Conservation (phyloP, 768 basidiomycete genomes). For the Mycena vulgaris region DNA sequence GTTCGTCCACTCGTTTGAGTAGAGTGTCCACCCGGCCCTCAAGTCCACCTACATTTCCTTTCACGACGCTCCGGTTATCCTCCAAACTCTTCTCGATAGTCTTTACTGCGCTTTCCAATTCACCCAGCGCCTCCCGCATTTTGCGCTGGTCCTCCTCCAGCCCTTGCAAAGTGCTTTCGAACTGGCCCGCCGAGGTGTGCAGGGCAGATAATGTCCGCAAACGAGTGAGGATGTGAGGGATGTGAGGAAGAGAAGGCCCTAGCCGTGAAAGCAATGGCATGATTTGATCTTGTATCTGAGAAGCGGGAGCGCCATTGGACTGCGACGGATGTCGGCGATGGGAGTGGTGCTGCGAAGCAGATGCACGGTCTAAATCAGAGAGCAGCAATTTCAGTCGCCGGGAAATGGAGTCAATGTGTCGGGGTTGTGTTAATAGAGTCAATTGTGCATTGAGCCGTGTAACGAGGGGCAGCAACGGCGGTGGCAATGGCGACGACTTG, state of each 20-base stretch:
- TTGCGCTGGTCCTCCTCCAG: conserved; percentile 84
- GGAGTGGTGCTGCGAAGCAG: conserved; percentile 64
- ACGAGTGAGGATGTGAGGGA: conserved; percentile 92
- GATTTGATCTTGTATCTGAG: conserved; percentile 69
- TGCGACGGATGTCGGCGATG: conserved; percentile 64
- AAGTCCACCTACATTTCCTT: conserved; percentile 81
- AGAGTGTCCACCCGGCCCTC: conserved; percentile 65
- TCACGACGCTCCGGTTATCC: conserved; percentile 79
- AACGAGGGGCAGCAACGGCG: conserved; percentile 87
- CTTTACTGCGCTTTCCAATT: conserved; percentile 77
- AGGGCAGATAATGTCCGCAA: conserved; percentile 87
- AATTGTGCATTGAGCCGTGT: conserved; percentile 89
- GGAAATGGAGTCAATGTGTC: conserved; percentile 96
- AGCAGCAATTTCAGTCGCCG: conserved; percentile 93
- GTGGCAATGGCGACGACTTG: conserved; percentile 80
- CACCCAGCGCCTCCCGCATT: conserved; percentile 72
- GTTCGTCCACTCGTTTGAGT: conserved; percentile 59
- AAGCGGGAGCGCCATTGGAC: conserved; percentile 47
- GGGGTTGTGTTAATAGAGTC: conserved; percentile 91
- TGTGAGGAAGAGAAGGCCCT: conserved; percentile 81
- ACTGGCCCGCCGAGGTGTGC: conserved; percentile 86
- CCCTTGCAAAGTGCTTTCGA: conserved; percentile 74
- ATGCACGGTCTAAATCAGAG: conserved; percentile 91
- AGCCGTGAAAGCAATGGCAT: conserved; percentile 80
- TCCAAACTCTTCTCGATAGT: conserved; percentile 84